Evolutionary conservation across 2,329 filamentous ascomycete species (phyloP).

Genomic region (Xylariaceae sp.): DNA sequence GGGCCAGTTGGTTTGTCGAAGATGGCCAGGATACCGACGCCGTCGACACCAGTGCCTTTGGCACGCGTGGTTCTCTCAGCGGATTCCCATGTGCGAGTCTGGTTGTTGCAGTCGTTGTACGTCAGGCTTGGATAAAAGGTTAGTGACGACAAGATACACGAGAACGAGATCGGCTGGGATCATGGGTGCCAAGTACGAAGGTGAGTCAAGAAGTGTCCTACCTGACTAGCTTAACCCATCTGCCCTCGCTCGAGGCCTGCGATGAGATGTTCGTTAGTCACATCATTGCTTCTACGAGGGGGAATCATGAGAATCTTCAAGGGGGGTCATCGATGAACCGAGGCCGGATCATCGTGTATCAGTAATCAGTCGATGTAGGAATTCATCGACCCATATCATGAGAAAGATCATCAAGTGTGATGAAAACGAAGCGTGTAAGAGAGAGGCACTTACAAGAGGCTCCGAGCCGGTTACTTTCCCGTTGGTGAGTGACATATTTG

Average conservation of each 20-base stretch:
- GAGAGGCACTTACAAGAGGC: slow-evolving; percentile 38
- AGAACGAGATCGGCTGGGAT: not conserved
- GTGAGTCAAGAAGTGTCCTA: slow-evolving; percentile 31
- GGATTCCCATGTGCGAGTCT: slow-evolving; percentile 62
- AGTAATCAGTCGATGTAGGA: too few relatives aligned
- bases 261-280: slow-evolving; percentile 1
- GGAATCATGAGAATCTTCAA: not conserved
- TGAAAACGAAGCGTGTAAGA: too few relatives aligned
- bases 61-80: slow-evolving; percentile 66
- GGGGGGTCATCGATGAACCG: not conserved
- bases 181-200: not conserved
- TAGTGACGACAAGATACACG: slow-evolving; percentile 2
- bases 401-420: not conserved
- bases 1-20: slow-evolving; percentile 51
- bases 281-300: not conserved
- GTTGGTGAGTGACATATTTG: slow-evolving; percentile 38
- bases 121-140: slow-evolving; percentile 42
- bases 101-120: slow-evolving; percentile 59
- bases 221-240: slow-evolving; percentile 57
- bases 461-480: slow-evolving; percentile 41
- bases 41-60: slow-evolving; percentile 57
- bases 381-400: not conserved
- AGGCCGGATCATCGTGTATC: too few relatives aligned
- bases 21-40: slow-evolving; percentile 68
- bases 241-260: slow-evolving; percentile 48